Base-by-base conservation (phyloP, 257 asterid genomes). In the Przewalskia tangutica region DNA sequence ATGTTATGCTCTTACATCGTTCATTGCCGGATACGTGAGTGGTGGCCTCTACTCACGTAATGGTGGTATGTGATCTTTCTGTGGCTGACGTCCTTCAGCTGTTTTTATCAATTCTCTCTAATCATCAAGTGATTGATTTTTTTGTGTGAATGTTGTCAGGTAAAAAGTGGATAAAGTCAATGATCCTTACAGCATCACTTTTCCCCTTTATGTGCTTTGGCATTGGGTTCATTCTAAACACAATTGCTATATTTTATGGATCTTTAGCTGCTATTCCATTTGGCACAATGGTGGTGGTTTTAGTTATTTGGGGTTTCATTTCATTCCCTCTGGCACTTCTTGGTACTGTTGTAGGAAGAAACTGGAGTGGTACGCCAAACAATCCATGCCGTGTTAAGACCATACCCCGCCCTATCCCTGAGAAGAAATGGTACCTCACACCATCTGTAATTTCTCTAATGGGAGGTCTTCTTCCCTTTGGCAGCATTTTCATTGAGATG, bases 391-490 rank as follows among this genome's bases (percentile, higher is more conserved):
- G 97, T 44, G 97, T 93, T 75, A 93, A 93, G 90, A 93, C 97
- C 64, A 93, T 93, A 77, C 98, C 97, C 32, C 97, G 97, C 76
- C 97, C 97, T 40, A 90, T 92, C 70, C 97, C 94, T n/a, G 94
- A 90, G 87, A 92, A 92, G 91, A 92, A 92, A 84, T 92, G 97
- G 97, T 92, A 91, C 80, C 93, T 93, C 77, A 90, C 94, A 12
- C 93, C 97, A 53, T 88, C 93, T 6, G 83, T 93, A 50, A 87
- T 93, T 82, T 88, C 97, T 68, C 91, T 93, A 85, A 91, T 93
- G 97, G 97, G 97, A 81, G 97, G 97, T 77, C 88, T 93, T 75
- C 97, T 93, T 84, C 97, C 97, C 50, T 93, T 93, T 38, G 97
- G 97, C 65, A 93, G 97, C 92, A 93, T 93, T 83, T 93, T 93